Evolutionary conservation across 1,139 yeast species (phyloP), one percentile per base, ranked within the genome.

Genomic region (Yamadazyma membranifaciens): DNA sequence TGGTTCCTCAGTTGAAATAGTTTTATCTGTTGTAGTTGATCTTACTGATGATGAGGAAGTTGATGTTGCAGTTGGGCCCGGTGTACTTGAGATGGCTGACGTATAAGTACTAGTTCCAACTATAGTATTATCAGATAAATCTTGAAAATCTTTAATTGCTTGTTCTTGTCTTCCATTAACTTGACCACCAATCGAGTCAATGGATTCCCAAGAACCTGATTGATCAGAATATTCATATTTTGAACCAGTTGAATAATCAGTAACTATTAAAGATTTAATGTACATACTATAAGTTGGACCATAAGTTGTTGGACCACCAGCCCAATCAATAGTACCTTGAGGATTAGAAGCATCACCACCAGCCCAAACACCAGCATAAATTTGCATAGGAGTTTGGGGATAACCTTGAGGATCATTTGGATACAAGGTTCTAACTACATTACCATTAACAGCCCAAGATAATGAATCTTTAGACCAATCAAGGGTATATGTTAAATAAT

Each of bases 181-280:
- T 41, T 64, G 57, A 43, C 95, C 95, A 52, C 71, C 77, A 27
- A 67, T 63, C 25, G 94, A 81, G 29, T 71, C 58, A 47, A 88
- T 86, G 3, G 91, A 82, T 35, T 72, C 59, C 87, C 87, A 83
- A 29, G 62, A 54, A 26, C 96, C 96, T 15, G 82, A 59, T 36
- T 69, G 66, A 55, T 81, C 92, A 36, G 73, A 60, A 60, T 87
- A 88, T 34, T 68, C 56, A 61, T 89, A 88, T 46, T 74, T 73
- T 1, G 73, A 55, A 33, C 97, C 96, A 13, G 87, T 73, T 3
- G 96, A 87, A 61, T 88, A 89, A 61, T 89, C 96, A 28, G 80
- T 67, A 13, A 86, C 87, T 33, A 73, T 61, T 33, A 88, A 55
- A 4, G 75, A 68, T 54, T 82, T 71, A 47, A 89, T 75, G 49